Conservation (phyloP, 1,284 basidiomycete species). For the Boletus albobrunnescens region DNA sequence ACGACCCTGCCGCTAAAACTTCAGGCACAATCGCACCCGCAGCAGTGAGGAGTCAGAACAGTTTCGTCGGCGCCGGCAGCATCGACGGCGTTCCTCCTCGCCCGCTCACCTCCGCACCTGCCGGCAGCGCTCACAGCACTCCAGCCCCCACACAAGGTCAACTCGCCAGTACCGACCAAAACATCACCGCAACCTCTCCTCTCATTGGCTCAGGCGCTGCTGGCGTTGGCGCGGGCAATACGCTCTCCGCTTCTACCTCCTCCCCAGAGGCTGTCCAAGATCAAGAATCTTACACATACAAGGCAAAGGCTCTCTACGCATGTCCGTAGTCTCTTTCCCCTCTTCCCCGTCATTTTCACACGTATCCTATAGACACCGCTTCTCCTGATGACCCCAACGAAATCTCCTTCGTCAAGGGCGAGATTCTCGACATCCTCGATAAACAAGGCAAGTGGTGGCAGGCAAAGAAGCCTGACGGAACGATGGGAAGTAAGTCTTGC, state of each 20-base stretch:
- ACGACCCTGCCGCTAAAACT: constrained; percentile 55
- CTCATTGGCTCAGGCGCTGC: constrained; percentile 55
- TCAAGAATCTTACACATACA: constrained; percentile 55
- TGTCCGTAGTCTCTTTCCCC: constrained; percentile 50
- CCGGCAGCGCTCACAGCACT: constrained; percentile 45
- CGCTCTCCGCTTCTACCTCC: constrained; percentile 26
- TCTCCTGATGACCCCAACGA: constrained; percentile 95
- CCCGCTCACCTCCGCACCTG: constrained; percentile 34
- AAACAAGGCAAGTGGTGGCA: constrained; percentile 97
- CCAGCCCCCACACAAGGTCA: constrained; percentile 40
- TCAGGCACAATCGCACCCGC: constrained; percentile 38
- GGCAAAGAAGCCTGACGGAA: constrained; percentile 80
- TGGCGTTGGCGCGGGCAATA: constrained; percentile 48
- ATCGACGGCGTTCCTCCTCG: constrained; percentile 46
- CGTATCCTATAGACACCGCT: constrained; percentile 65
- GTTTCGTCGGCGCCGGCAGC: constrained; percentile 53
- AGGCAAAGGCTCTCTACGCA: constrained; percentile 84
- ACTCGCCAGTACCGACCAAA: constrained; percentile 43
- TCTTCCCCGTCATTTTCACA: constrained; percentile 14
- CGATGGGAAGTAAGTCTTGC: constrained; percentile 69
- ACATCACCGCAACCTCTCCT: constrained; percentile 52
- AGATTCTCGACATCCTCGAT: constrained; percentile 91
- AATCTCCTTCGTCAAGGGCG: constrained; percentile 91
- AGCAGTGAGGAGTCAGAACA: constrained; percentile 57
- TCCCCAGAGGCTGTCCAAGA: constrained; percentile 25